phyloP scores from a whole-genome alignment of 805 yeast species.

The Lipomyces sp. region DNA sequence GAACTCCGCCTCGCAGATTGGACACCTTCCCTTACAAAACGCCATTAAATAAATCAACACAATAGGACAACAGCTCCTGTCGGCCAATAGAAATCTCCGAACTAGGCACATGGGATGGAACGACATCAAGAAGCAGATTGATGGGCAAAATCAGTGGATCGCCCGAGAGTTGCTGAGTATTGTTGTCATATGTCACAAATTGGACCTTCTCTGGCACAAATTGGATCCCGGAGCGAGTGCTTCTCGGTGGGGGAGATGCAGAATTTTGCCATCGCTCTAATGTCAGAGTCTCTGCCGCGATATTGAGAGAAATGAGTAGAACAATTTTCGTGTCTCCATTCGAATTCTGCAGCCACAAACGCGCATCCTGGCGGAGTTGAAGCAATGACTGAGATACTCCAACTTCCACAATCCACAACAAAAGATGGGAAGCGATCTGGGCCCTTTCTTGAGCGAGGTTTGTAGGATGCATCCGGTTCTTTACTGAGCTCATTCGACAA shows the following conservation, averaged over 20 bases:
- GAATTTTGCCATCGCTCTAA: not conserved
- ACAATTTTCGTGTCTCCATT: not conserved
- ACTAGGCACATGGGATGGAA: not conserved
- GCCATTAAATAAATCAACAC: not conserved
- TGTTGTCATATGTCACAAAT: not conserved
- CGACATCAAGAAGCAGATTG: slow-evolving; percentile 1
- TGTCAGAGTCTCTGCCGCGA: not conserved
- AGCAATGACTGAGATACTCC: slow-evolving; percentile 4
- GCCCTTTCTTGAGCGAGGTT: not conserved
- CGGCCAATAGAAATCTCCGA: slow-evolving; percentile 3
- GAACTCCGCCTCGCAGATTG: no score
- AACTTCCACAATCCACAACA: slow-evolving; percentile 1
- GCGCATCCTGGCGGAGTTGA: not conserved
- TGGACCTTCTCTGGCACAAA: not conserved
- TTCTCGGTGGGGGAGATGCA: not conserved
- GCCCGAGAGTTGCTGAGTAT: not conserved
- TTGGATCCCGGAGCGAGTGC: not conserved
- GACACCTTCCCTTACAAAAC: no score
- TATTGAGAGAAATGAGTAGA: not conserved
- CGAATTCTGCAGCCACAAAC: not conserved
- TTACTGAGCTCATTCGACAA: not conserved
- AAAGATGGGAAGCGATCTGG: not conserved
- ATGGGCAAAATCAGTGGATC: not conserved
- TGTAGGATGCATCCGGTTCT: slow-evolving; percentile 1
- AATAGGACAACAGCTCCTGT: not conserved